Evolutionary conservation across 1,139 yeast species (phyloP), one percentile per base, ranked within the genome.

Genomic region (Ashbya aceris): DNA sequence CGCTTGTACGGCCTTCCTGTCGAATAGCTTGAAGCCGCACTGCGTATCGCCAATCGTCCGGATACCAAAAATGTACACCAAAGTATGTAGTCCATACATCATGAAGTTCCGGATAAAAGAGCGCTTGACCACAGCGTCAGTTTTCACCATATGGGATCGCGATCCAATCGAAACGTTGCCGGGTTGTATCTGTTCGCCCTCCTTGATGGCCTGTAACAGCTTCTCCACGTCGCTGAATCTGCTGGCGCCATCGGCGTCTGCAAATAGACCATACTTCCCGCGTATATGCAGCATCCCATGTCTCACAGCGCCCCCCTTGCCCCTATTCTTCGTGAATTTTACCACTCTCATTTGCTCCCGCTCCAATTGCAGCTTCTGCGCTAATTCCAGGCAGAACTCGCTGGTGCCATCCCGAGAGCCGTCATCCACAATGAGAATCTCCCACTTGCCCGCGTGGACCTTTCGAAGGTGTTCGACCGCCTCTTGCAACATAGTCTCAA

Each of bases 211-310:
- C 1, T 58, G 61, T 11, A 79, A 52, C 47, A 91, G 69, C 45
- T 74, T 74, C 3, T 60, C 60, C 20, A 84, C 69, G 58, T 89
- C 96, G 17, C 75, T 61, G 58, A 93, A 91, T 55, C 71, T 73
- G 20, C 95, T 83, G 3, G 98, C 98, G 27, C 98, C 98, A 61
- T 91, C 98, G 0, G 98, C 98, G 64, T 91, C 98, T 4, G 96
- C 97, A 69, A 91, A 91, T 12, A 91, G 70, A 8, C 79, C 77
- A 55, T 74, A 80, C 48, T 71, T 62, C 8, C 98, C 98, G 39
- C 86, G 69, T 7, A 80, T 66, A 56, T 79, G 80, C 55, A 82
- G 74, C 64, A 91, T 69, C 3, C 98, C 98, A 61, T 91, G 97
- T 12, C 95, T 79, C 0, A 93, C 98, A 0, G 97, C 98, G 7